Percentiles rank a stretch among this genome's conserved stretches.
Evolutionary conservation across 495 filamentous ascomycete genomes (phyloP).

Genomic region (Penicillium lividum): DNA sequence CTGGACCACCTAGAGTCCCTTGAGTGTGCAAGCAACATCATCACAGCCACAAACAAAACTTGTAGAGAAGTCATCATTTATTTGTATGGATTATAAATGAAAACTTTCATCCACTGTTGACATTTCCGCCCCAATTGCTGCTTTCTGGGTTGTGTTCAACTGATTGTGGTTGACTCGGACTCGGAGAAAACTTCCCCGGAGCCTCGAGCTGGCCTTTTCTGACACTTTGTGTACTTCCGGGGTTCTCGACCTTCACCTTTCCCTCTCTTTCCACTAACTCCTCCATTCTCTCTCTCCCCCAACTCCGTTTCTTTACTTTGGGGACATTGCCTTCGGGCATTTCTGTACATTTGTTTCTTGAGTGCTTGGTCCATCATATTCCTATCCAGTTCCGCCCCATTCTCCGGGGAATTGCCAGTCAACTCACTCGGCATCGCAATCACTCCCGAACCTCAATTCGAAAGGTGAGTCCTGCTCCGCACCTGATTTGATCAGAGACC

Average conservation of each 20-base stretch:
- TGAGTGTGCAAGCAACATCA: too few species aligned
- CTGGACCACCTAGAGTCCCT: not conserved
- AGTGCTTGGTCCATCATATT: slow-evolving; percentile 18
- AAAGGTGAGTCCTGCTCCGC: slow-evolving; percentile 4
- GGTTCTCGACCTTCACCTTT: slow-evolving; percentile 30
- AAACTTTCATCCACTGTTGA: not conserved
- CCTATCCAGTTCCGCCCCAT: slow-evolving; percentile 9
- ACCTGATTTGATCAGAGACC: not conserved
- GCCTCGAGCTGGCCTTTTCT: slow-evolving; percentile 36
- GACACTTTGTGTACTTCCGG: slow-evolving; percentile 36
- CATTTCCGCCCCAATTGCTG: not conserved
- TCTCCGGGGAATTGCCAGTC: slow-evolving; percentile 15
- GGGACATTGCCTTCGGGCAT: slow-evolving; percentile 22
- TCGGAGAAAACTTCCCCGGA: slow-evolving; percentile 37
- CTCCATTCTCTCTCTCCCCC: slow-evolving; percentile 11
- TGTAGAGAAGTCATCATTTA: too few species aligned
- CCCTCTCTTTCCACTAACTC: slow-evolving; percentile 14
- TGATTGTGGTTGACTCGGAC: slow-evolving; percentile 14
- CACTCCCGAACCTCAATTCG: slow-evolving; percentile 12
- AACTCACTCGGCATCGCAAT: slow-evolving; percentile 8
- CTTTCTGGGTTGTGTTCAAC: not conserved
- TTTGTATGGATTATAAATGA: not conserved
- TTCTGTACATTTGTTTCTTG: slow-evolving; percentile 16
- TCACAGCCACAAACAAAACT: too few species aligned
- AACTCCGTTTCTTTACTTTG: slow-evolving; percentile 12